These are phyloP conservation scores for Agastache rugosa DNA, from an alignment of 257 asterid species.

Conservation along the genomic window DNA sequence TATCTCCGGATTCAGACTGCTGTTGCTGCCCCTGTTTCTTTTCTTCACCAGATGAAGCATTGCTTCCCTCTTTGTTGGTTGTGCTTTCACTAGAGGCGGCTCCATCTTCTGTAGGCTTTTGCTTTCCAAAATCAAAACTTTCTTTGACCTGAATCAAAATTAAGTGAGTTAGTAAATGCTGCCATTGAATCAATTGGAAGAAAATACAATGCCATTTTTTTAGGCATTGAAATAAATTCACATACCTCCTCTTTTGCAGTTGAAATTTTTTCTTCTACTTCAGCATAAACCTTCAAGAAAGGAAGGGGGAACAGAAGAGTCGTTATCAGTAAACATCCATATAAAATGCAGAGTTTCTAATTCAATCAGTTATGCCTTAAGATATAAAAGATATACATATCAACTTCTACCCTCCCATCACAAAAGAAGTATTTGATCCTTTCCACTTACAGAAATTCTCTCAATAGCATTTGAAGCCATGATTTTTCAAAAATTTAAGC, in stretches of 20 bases:
- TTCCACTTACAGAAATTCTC: not conserved
- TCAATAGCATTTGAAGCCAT: not conserved
- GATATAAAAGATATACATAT: not conserved
- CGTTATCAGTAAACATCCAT: constrained; percentile 29
- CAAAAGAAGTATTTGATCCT: constrained; percentile 9
- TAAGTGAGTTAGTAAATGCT: constrained; percentile 13
- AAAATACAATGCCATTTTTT: not conserved
- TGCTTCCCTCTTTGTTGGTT: constrained; percentile 45
- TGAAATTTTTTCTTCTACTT: constrained; percentile 77
- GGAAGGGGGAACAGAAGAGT: constrained; percentile 30
- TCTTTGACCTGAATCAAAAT: constrained; percentile 67
- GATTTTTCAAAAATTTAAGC: not conserved
- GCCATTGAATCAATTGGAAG: not conserved
- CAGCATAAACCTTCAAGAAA: constrained; percentile 69
- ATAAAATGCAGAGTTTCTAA: constrained; percentile 22
- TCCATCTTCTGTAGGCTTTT: constrained; percentile 55
- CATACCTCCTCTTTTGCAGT: constrained; percentile 89
- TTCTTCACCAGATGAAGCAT: constrained; percentile 56
- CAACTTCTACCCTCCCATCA: constrained; percentile 17
- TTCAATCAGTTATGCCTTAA: constrained; percentile 7
- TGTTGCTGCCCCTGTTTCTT: constrained; percentile 69
- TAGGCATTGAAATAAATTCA: constrained; percentile 28
- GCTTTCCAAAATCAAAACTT: constrained; percentile 70
- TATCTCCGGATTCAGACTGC: constrained; percentile 53
- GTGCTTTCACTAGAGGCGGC: constrained; percentile 44